Base-by-base conservation (phyloP, 192 early-diverging fungal species). In the Podila clonocystis region DNA sequence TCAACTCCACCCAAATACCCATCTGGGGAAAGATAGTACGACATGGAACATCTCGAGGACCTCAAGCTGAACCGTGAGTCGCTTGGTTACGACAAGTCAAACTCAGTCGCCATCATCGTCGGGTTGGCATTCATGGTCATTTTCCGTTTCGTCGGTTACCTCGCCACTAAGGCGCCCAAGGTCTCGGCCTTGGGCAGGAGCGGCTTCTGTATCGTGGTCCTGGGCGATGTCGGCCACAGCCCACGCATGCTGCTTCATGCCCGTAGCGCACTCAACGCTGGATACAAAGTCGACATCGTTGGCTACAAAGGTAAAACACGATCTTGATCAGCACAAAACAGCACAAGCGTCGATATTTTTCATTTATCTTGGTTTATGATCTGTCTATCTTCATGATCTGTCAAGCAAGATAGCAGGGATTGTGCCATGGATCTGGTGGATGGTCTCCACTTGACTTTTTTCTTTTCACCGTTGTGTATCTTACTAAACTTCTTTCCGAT, bases 161-260 rank as follows among this genome's bases (percentile, higher is more conserved):
- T 80, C 60, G 77, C 77, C 29, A 26, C 77, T 7, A 80, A 65
- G 29, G 50, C 77, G 0, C 77, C 77, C 45, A 80, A 69, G 49
- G 61, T 69, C 20, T 59, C 77, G 19, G 62, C 70, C 58, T 12
- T 80, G 22, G 77, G 70, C 36, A 80, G 64, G 62, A 63, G 34
- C 9, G 62, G 66, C 19, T 69, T 80, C 71, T 80, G 77, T 26
- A 48, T 91, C 31, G 82, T 96, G 9, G 95, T 96, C 5, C 82
- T 96, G 28, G 95, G 95, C 5, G 95, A 96, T 63, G 89, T 96
- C 77, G 94, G 94, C 8, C 85, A 93, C 59, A 94, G 93, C 17
- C 97, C 97, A 15, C 90, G 97, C n/a, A 98, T 97, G 93, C 89
- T 93, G 64, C 91, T 95, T 70, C 97, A 99, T 82, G 95, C 95